A percentile compares a stretch with the other conserved stretches of the same genome.
phyloP scores from a whole-genome alignment of 495 filamentous ascomycete species.

The Parmelia sp. region DNA sequence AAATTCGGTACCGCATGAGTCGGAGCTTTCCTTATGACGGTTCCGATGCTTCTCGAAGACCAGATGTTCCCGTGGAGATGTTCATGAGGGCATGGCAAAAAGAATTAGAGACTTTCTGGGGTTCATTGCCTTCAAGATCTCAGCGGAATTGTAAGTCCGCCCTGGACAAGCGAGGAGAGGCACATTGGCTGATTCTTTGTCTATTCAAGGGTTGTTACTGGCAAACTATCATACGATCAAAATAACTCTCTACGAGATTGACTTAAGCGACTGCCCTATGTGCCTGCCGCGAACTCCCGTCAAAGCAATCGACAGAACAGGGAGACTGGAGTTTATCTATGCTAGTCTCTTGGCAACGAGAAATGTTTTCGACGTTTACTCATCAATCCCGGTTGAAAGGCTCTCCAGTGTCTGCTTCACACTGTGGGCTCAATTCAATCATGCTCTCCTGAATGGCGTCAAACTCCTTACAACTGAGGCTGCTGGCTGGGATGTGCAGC shows the following conservation, averaged over 20 bases:
- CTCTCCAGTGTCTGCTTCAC: neutral
- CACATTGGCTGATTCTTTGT: neutral
- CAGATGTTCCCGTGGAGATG: neutral
- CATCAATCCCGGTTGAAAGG: neutral
- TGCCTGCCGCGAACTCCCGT: neutral
- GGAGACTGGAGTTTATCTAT: neutral
- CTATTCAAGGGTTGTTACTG: neutral
- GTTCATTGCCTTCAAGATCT: neutral
- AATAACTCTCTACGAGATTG: neutral
- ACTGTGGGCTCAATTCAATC: neutral
- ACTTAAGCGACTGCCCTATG: neutral
- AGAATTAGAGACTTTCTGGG: neutral
- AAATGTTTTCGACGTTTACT: neutral
- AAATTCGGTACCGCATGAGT: slow-evolving; percentile 1
- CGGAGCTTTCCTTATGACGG: slow-evolving; percentile 3
- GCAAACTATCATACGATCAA: neutral
- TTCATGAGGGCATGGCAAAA: neutral
- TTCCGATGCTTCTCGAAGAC: neutral
- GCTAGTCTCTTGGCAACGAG: neutral
- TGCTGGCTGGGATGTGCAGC: neutral
- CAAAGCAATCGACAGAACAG: neutral
- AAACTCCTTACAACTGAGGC: neutral
- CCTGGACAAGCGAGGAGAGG: neutral
- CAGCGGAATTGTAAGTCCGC: neutral
- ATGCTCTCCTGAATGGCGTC: neutral